Evolutionary conservation across 768 basidiomycete species (phyloP).

Genomic region (Suillus luteus): DNA sequence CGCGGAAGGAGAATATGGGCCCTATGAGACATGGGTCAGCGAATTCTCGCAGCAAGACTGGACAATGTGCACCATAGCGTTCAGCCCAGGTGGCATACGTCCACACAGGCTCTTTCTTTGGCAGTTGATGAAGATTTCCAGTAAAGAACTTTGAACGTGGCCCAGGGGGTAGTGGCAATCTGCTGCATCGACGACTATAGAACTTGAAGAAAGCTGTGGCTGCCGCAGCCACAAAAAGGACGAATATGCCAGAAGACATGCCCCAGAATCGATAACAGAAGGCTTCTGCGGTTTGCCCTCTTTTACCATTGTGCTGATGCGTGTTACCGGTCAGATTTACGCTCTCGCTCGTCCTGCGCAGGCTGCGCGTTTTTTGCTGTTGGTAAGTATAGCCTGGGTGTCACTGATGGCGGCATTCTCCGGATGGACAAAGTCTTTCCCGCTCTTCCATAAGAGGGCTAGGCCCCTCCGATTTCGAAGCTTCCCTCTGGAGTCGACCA

Average conservation of each 20-base stretch:
- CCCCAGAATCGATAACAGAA: background rate
- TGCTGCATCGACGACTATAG: background rate
- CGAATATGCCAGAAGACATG: background rate
- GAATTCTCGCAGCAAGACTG: background rate
- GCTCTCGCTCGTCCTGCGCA: too few species aligned
- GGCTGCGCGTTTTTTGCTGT: too few species aligned
- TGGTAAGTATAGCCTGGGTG: too few species aligned
- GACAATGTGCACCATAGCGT: background rate
- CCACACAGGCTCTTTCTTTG: background rate
- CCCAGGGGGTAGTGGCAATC: slow-evolving; percentile 2
- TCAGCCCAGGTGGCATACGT: background rate
- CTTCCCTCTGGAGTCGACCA: background rate
- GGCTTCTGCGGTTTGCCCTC: background rate
- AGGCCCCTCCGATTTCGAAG: too few species aligned
- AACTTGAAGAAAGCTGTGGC: background rate
- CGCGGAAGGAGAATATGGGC: slow-evolving; percentile 1
- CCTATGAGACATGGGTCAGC: background rate
- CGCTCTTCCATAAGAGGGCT: too few species aligned
- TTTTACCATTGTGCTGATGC: background rate
- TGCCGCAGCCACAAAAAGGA: background rate
- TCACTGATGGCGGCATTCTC: too few species aligned
- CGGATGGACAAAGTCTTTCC: too few species aligned
- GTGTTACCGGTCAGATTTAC: background rate
- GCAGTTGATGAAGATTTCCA: background rate
- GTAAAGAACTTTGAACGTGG: background rate